Conservation (phyloP, 352 stramenopile species). For the Pythium phragmitis region DNA sequence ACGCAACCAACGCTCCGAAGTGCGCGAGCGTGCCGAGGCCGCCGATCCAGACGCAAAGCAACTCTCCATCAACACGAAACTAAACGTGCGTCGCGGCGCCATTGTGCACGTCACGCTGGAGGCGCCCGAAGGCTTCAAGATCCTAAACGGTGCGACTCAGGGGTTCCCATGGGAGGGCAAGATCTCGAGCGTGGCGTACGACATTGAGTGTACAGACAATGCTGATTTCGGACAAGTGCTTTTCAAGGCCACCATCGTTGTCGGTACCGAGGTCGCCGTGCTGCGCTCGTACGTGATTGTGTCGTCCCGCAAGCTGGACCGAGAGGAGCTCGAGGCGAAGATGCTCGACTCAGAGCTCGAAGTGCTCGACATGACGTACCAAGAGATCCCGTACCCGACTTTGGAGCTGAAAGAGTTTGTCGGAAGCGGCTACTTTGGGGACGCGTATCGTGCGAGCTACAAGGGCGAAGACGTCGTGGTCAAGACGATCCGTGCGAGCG, state of each 20-base stretch:
- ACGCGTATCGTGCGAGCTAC: conserved; percentile 64
- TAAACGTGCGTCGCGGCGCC: conserved; percentile 69
- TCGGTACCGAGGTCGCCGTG: conserved; percentile 66
- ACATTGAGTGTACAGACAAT: conserved; percentile 58
- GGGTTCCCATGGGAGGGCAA: conserved; percentile 74
- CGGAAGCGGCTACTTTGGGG: conserved; percentile 74
- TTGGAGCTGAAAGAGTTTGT: conserved; percentile 78
- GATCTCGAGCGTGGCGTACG: conserved; percentile 53
- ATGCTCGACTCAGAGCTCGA: conserved; percentile 65
- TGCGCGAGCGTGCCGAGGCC: conserved; percentile 52
- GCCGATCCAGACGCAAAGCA: conserved; percentile 36
- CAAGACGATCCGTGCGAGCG: conserved; percentile 76
- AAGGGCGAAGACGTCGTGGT: conserved; percentile 76
- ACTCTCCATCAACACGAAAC: conserved; percentile 62
- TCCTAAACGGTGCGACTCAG: conserved; percentile 62
- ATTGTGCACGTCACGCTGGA: conserved; percentile 77
- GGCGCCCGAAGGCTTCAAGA: conserved; percentile 53
- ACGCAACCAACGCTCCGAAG: conserved; percentile 62
- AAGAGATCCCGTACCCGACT: conserved; percentile 66
- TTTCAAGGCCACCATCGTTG: conserved; percentile 72
- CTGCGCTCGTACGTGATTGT: conserved; percentile 74
- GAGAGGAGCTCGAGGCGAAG: conserved; percentile 46
- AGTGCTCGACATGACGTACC: conserved; percentile 71
- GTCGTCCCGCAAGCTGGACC: conserved; percentile 35
- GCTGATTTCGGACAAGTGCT: conserved; percentile 56